These are phyloP conservation scores for Isatis tinctoria DNA, from an alignment of 345 rosid species.

Conservation along the genomic window DNA sequence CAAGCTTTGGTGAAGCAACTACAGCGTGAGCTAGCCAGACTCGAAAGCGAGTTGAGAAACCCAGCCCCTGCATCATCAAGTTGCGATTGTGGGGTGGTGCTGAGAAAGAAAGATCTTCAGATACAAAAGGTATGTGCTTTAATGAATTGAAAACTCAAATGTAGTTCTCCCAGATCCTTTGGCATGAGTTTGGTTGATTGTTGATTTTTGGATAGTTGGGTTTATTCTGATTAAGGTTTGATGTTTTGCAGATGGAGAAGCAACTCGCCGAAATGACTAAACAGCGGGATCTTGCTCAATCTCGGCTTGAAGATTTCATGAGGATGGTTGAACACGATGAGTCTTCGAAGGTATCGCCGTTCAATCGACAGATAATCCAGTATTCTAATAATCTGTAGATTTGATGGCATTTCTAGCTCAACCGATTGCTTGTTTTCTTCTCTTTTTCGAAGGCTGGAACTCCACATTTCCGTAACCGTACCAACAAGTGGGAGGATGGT, in stretches of 20 bases:
- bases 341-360: conserved; percentile 44
- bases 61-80: conserved; percentile 56
- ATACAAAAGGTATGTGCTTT: conserved; percentile 66
- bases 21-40: conserved; percentile 85
- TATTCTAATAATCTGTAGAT: conserved; percentile 1
- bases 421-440: neutral
- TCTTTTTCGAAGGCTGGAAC: conserved; percentile 38
- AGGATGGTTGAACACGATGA: conserved; percentile 53
- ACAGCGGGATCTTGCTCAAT: conserved; percentile 86
- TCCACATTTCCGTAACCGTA: conserved; percentile 31
- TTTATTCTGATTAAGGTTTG: conserved; percentile 23
- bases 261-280: conserved; percentile 69
- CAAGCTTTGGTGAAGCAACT: conserved; percentile 94
- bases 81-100: conserved; percentile 55
- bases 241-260: conserved; percentile 69
- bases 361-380: conserved; percentile 19
- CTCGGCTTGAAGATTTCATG: conserved; percentile 72
- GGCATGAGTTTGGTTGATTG: conserved; percentile 4
- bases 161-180: conserved; percentile 7
- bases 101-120: conserved; percentile 88
- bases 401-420: neutral
- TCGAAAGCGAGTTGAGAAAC: conserved; percentile 82
- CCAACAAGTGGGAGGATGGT: conserved; percentile 67
- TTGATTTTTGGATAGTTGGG: conserved; percentile 5
- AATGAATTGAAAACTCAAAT: conserved; percentile 2